phyloP scores from a whole-genome alignment of 208 protist species.

The Vickermania spadyakhi region DNA sequence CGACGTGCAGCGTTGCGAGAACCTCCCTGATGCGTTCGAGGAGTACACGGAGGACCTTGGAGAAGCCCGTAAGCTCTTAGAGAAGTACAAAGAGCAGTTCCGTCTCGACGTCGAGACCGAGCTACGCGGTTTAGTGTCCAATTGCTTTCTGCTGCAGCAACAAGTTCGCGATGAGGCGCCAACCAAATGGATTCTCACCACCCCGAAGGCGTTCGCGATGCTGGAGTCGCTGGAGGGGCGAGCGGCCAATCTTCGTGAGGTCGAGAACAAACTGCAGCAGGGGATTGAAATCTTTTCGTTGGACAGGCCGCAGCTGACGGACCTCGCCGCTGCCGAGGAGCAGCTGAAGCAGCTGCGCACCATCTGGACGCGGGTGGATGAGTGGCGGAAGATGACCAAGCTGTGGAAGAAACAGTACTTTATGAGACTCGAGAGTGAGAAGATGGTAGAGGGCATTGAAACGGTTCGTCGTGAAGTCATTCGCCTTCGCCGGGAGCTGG shows the following conservation, averaged over 20 bases:
- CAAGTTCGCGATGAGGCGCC: conserved; percentile 85
- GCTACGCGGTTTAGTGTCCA: conserved; percentile 79
- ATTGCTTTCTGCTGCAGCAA: conserved; percentile 68
- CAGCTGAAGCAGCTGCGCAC: conserved; percentile 81
- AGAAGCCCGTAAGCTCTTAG: conserved; percentile 78
- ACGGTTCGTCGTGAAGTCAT: conserved; percentile 77
- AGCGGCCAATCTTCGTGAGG: conserved; percentile 47
- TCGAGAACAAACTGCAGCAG: conserved; percentile 76
- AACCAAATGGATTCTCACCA: conserved; percentile 43
- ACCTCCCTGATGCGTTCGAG: conserved; percentile 79
- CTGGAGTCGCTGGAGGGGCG: conserved; percentile 72
- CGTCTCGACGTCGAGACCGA: conserved; percentile 88
- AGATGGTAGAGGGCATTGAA: conserved; percentile 89
- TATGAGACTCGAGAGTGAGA: conserved; percentile 84
- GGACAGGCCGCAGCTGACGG: conserved; percentile 88
- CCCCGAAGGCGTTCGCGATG: conserved; percentile 69
- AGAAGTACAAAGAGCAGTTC: conserved; percentile 94
- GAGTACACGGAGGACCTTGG: conserved; percentile 80
- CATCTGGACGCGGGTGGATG: conserved; percentile 89
- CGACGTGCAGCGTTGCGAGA: conserved; percentile 84
- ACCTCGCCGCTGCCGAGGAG: conserved; percentile 73
- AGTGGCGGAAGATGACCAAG: conserved; percentile 85
- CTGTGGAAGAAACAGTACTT: conserved; percentile 89
- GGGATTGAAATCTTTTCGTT: conserved; percentile 95
- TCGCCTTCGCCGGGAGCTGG: conserved; percentile 85